Base-by-base conservation (phyloP, 164 flowering plant genomes). In the Cinnamomum micranthum region DNA sequence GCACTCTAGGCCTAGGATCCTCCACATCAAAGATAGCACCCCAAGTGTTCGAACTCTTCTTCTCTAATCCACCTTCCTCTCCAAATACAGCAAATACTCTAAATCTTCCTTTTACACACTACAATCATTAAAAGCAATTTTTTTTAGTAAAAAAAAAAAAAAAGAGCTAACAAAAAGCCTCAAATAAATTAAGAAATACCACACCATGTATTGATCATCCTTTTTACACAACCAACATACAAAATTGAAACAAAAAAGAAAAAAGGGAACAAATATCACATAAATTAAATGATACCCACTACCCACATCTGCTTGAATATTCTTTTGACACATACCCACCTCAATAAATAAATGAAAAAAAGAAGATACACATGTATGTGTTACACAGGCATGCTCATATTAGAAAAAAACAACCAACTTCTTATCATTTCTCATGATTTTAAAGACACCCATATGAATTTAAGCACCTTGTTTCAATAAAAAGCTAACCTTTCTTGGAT, bases 1-100 rank as follows among this genome's bases (percentile, higher is more conserved):
- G 91, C 9, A 81, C 76, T 78, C 84, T 91, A 28, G 92, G 76
- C 82, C 98, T 86, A 17, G 99, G 99, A 80, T 95, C 95, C 86
- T 93, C 98, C 55, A 93, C 98, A 60, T 95, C 89, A 75, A 95
- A 95, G 9, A 93, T 74, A 0, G 91, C 50, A 9, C 84, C 78
- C 98, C 97, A 93, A 2, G 79, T n/a, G 64, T 68, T 85, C 25
- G 62, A 22, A 20, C 70, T 58, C 84, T 85, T 92, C 86, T 87
- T 91, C 71, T 88, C 91, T 58, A 85, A 68, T 33, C 71, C 71
- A 51, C 85, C 88, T 76, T 86, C 95, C 77, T 88, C 97, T 76
- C 92, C 93, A 76, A 85, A 83, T 24, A 94, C 85, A 28, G 97
- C 97, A 82, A 90, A 80, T 50, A 92, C 92, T 64, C 87, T 35